A percentile compares a stretch with the other conserved stretches of the same genome.
These are phyloP conservation scores for Gentiana dahurica DNA, from an alignment of 257 asterid species.

Conservation along the genomic window DNA sequence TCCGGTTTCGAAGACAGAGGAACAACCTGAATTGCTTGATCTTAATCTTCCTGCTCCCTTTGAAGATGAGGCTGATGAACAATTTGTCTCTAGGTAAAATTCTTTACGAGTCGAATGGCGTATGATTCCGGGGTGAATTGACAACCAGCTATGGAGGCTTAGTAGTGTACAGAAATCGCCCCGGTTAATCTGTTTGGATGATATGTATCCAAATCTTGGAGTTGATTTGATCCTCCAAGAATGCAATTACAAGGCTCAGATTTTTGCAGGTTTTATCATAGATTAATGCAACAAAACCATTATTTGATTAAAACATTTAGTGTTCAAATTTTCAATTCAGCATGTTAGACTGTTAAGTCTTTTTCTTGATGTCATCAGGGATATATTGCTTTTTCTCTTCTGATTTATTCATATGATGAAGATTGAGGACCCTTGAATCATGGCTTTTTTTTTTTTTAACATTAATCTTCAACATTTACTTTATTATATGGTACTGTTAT, in stretches of 20 bases:
- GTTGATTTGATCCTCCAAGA: constrained; percentile 6
- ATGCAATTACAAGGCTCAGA: not conserved
- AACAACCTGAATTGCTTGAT: constrained; percentile 45
- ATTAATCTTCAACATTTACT: not conserved
- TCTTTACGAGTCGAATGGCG: constrained; percentile 6
- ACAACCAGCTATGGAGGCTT: constrained; percentile 5
- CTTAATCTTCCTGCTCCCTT: constrained; percentile 90
- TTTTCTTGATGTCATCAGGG: not conserved
- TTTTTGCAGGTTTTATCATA: constrained; percentile 7
- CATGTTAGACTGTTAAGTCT: not conserved
- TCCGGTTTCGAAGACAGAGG: constrained; percentile 32
- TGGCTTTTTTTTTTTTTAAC: not conserved
- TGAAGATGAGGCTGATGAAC: constrained; percentile 40
- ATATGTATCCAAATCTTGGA: constrained; percentile 6
- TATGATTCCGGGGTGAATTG: constrained; percentile 7
- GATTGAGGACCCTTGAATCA: not conserved
- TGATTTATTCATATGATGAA: constrained; percentile 3
- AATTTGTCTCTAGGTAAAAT: constrained; percentile 27
- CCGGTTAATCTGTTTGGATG: constrained; percentile 1
- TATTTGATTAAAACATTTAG: not conserved
- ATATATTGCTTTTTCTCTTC: constrained; percentile 3
- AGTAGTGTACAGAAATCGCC: constrained; percentile 7
- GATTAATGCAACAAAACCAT: not conserved
- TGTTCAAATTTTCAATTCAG: not conserved
- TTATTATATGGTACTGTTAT: not conserved